Conservation (phyloP, 2,329 filamentous ascomycete species). For the Conoideocrella luteorostrata region DNA sequence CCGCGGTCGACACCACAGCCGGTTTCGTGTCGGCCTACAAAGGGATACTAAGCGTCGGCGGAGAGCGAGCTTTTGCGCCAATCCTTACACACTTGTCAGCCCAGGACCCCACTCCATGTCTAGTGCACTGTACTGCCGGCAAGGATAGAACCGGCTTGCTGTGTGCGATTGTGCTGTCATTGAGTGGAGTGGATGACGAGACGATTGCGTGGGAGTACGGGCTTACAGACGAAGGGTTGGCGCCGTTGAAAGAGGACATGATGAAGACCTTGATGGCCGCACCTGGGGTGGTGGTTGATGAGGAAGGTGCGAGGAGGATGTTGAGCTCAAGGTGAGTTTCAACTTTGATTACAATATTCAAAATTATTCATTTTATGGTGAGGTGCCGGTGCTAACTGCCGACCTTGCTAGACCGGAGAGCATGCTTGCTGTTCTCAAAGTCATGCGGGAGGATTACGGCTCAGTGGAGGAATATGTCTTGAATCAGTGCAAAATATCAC, state of each 20-base stretch:
- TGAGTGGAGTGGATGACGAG: constrained; percentile 55
- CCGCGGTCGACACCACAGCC: constrained; percentile 38
- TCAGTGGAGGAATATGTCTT: constrained; percentile 58
- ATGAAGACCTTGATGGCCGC: constrained; percentile 43
- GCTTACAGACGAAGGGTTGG: constrained; percentile 57
- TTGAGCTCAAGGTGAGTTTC: constrained; percentile 35
- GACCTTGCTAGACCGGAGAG: constrained; percentile 38
- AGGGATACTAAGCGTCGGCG: constrained; percentile 51
- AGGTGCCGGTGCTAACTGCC: too few relatives aligned
- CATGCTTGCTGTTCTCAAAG: constrained; percentile 43
- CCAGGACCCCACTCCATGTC: constrained; percentile 38
- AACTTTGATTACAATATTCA: not conserved
- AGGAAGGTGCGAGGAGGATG: constrained; percentile 37
- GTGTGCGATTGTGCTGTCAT: constrained; percentile 56
- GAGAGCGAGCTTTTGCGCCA: constrained; percentile 39
- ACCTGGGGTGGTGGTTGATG: constrained; percentile 41
- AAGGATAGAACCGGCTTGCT: constrained; percentile 73
- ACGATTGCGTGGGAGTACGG: constrained; percentile 62
- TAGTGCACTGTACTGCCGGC: constrained; percentile 70
- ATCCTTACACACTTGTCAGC: constrained; percentile 50
- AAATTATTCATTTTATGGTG: not conserved
- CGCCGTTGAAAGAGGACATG: constrained; percentile 44
- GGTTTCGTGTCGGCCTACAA: constrained; percentile 60
- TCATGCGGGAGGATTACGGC: constrained; percentile 55
- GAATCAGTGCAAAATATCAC: constrained; percentile 49